phyloP scores from a whole-genome alignment of 1,139 yeast genomes.

The Diutina siamensis region DNA sequence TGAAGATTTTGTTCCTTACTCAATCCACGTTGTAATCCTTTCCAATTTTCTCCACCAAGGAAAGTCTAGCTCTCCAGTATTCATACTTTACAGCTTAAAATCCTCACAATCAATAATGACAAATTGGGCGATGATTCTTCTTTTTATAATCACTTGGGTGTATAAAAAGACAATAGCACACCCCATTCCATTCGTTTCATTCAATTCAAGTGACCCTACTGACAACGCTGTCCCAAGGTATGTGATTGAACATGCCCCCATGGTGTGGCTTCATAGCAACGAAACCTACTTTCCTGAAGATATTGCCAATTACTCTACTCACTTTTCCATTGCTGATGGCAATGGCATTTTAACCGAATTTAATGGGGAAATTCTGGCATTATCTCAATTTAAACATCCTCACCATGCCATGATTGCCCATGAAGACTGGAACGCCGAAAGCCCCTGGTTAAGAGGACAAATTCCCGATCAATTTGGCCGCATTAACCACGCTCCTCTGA shows the following conservation, averaged over 20 bases:
- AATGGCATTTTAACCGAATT: neutral
- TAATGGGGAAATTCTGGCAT: neutral
- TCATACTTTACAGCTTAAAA: too few species aligned
- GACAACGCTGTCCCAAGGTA: neutral
- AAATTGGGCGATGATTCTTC: neutral
- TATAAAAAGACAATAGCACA: neutral
- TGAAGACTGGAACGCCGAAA: neutral
- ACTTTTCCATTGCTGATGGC: neutral
- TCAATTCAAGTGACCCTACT: neutral
- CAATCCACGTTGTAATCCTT: too few species aligned
- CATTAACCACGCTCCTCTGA: neutral
- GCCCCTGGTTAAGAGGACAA: neutral
- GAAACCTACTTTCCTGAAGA: conserved; percentile 4
- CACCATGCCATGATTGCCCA: neutral
- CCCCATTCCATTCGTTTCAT: neutral
- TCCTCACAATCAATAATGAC: too few species aligned
- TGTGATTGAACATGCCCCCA: neutral
- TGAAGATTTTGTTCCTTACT: too few species aligned
- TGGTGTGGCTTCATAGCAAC: conserved; percentile 1
- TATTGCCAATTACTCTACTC: neutral
- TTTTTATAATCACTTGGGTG: neutral
- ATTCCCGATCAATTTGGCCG: neutral
- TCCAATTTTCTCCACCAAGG: too few species aligned
- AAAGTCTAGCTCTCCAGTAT: too few species aligned
- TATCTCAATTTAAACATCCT: neutral